Base-by-base conservation (phyloP, 2,329 filamentous ascomycete species). In the Colletotrichum costaricense region DNA sequence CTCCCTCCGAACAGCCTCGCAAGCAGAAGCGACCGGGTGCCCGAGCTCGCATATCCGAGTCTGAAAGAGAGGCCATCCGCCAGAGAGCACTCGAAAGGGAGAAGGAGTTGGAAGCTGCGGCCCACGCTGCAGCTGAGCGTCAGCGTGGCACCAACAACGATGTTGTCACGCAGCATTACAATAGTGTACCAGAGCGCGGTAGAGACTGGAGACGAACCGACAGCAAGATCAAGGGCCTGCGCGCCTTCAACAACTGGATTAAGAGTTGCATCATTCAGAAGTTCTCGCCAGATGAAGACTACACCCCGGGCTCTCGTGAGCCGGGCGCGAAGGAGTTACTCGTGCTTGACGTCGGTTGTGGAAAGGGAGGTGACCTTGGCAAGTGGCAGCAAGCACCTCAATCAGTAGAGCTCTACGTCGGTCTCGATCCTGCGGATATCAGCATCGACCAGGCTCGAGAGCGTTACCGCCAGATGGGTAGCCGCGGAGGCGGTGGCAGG, bases 381-480 rank as follows among this genome's bases (percentile, higher is more conserved):
- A 99, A 99, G 81, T 99, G 97, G 97, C 94, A 98, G 83, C 93
- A 95, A 77, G 95, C 96, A 24, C 95, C 95, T n/a, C 94, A 98
- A 79, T 87, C 91, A 6, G 93, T 98, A n/a, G 92, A 94, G 75
- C 89, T 98, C 3, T 99, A 99, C 78, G 95, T 99, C 63, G 97
- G 97, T 0, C 88, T 98, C 16, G 97, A 99, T 81, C 96, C 96
- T 4, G 97, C 97, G 42, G 94, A 98, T 70, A 89, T 98, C 38
- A 97, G 94, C 14, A 96, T 99, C 78, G 91, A 95, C 19, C 97
- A 99, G 83, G 97, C 97, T 5, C 90, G 91, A 75, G 95, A 97
- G 62, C 91, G 97, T 63, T 98, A 97, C 81, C 87, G 89, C 26
- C 88, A 90, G 76, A 95, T 98, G 93, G 82, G 85, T 67, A 89